phyloP scores from a whole-genome alignment of 2,329 filamentous ascomycete species.

The Bipolaris bicolor region DNA sequence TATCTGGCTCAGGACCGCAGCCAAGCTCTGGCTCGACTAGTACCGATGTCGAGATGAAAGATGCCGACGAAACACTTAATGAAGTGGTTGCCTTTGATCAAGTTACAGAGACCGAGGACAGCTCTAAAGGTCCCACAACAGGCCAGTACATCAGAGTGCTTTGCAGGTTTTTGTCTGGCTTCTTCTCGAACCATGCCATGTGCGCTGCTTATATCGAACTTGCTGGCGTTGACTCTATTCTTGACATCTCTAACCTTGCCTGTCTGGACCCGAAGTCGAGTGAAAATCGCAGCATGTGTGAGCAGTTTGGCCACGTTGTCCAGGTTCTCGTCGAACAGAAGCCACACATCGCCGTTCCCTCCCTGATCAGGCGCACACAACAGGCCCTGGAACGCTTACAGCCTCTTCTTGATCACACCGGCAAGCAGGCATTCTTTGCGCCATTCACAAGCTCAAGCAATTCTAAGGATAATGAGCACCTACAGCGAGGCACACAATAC shows the following conservation, averaged over 20 bases:
- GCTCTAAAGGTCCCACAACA: conserved; percentile 58
- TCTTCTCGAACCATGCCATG: conserved; percentile 75
- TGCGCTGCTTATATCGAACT: conserved; percentile 76
- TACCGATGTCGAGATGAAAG: conserved; percentile 69
- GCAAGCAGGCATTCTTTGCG: conserved; percentile 69
- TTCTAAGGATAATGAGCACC: conserved; percentile 43
- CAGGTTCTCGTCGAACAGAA: conserved; percentile 80
- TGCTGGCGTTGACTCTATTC: conserved; percentile 80
- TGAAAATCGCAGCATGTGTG: conserved; percentile 64
- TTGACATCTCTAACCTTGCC: conserved; percentile 83
- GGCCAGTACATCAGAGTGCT: conserved; percentile 77
- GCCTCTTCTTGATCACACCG: conserved; percentile 65
- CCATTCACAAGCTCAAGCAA: conserved; percentile 57
- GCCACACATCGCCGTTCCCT: conserved; percentile 80
- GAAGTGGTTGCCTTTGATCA: conserved; percentile 45
- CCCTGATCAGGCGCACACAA: conserved; percentile 76
- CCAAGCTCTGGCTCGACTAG: conserved; percentile 21
- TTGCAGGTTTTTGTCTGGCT: conserved; percentile 77
- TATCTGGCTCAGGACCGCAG: conserved; percentile 52
- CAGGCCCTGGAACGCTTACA: conserved; percentile 70
- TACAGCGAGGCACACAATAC: conserved; percentile 71
- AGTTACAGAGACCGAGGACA: conserved; percentile 57
- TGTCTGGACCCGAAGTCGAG: conserved; percentile 78
- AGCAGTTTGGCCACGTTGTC: conserved; percentile 75
- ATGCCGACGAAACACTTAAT: conserved; percentile 42